Conservation (phyloP, 106 monocot genomes). For the Allium fistulosum region DNA sequence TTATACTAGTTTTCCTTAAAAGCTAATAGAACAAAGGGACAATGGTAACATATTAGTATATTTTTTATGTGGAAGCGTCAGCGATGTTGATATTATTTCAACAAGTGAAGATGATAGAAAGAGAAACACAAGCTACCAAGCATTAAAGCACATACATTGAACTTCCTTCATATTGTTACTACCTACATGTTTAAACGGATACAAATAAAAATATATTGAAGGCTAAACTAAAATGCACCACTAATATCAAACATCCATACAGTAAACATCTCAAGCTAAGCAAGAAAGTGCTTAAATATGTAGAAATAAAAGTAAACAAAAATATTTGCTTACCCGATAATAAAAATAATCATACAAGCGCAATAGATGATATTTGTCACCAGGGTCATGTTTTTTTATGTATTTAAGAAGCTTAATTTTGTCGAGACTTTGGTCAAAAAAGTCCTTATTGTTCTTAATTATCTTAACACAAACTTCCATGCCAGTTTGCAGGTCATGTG, state of each 20-base stretch:
- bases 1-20: no score
- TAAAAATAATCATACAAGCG: constrained; percentile 98
- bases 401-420: constrained; percentile 98
- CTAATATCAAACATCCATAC: background rate
- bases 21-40: no score
- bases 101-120: no score
- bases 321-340: constrained; percentile 59
- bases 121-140: background rate
- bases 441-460: constrained; percentile 99
- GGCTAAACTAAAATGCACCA: no score
- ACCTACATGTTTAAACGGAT: background rate
- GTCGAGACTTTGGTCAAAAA: constrained; percentile 99
- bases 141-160: background rate
- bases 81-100: no score
- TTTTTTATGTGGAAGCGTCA: no score
- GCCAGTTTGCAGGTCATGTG: constrained; percentile 96
- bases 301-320: background rate
- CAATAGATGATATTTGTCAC: constrained; percentile 88
- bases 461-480: constrained; percentile 99
- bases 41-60: no score
- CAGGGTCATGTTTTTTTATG: constrained; percentile 98
- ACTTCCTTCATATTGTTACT: background rate
- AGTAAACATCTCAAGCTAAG: background rate
- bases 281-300: no score
- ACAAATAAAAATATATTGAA: background rate